Base-by-base conservation (phyloP, 768 basidiomycete species). In the Cantharellus cinnabarinus region DNA sequence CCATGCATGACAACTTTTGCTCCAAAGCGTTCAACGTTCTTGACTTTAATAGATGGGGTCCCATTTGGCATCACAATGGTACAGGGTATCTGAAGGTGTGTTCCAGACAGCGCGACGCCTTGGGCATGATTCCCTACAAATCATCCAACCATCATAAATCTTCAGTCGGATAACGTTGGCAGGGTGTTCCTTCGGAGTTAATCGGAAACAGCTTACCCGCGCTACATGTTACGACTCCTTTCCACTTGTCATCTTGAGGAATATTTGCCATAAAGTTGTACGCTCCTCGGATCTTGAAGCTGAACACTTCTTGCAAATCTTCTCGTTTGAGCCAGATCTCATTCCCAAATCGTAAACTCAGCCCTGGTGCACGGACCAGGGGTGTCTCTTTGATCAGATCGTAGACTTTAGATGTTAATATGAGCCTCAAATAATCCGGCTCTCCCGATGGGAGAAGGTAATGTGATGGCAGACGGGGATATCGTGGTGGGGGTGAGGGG, bases 1-100 rank as follows among this genome's bases (percentile, higher is more conserved):
- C 95, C 95, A 68, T 91, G 82, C 3, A 97, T 77, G 57, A 99
- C 81, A 63, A 97, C 91, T 65, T 94, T 93, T 41, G 93, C 89
- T 57, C 91, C 93, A 37, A 99, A 75, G 29, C 94, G 83, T n/a
- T 85, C 80, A 37, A 95, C 95, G 66, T 94, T 97, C 61, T 81
- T 76, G 67, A 93, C 88, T 73, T 99, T 99, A 77, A 99, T 99
- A 44, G 84, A 77, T 1, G 95, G 95, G 2, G 95, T 98, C 10
- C 81, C 88, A 48, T 83, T 74, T 0, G 95, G 95, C 95, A 99
- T 98, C 62, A 99, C 89, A 66, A 99, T 98, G n/a, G 91, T 97
- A 63, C 90, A 95, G 2, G 95, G 90, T 61, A 98, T 85, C 41
- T 77, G 78, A 38, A 99, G 79, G 59, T 82, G 80, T 52, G 80